Base-by-base conservation (phyloP, 2,329 filamentous ascomycete species). In the Thelonectria discophora region DNA sequence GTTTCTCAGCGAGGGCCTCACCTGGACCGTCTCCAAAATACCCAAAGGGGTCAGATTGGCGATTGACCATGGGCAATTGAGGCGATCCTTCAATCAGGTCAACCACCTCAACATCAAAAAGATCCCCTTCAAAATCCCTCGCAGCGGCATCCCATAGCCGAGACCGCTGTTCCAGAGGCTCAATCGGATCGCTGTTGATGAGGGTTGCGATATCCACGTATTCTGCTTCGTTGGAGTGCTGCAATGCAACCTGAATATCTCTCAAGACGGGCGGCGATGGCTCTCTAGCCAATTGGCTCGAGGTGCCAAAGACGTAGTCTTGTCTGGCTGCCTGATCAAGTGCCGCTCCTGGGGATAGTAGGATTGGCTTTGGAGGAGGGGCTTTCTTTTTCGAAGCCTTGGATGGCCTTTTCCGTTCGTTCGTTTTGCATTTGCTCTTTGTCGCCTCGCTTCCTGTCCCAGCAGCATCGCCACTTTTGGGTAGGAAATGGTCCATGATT, bases 221-320 rank as follows among this genome's bases (percentile, higher is more conserved):
- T 3, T 77, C 73, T 15, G 76, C 69, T 1, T 72, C 60, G 32
- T 87, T 89, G 0, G 89, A 91, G 39, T 80, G 80, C 63, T 81
- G 82, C 65, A 91, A 83, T 1, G 88, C 88, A 55, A 80, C 73
- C 55, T 91, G 87, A 18, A 91, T 75, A 47, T 90, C 84, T 30
- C 84, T 82, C 15, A 91, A 75, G 21, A 88, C 83, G 0, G 84
- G 85, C 0, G 90, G 90, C 0, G 90, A 91, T 37, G 93, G 87
- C 58, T 93, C 90, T 56, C 84, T 80, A 13, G 89, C 90, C 21
- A 97, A 78, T 74, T 97, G 93, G 74, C 93, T 96, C 1, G 90
- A 94, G 0, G 92, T 95, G 1, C 92, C 93, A 76, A 97, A 97
- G 0, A 96, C 78, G 71, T 94, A 91, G 62, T 93, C 87, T 73